Percentiles rank a stretch among this genome's conserved stretches.
Conservation (phyloP, 2,329 filamentous ascomycete species). For the Ceratocystis harringtonii region DNA sequence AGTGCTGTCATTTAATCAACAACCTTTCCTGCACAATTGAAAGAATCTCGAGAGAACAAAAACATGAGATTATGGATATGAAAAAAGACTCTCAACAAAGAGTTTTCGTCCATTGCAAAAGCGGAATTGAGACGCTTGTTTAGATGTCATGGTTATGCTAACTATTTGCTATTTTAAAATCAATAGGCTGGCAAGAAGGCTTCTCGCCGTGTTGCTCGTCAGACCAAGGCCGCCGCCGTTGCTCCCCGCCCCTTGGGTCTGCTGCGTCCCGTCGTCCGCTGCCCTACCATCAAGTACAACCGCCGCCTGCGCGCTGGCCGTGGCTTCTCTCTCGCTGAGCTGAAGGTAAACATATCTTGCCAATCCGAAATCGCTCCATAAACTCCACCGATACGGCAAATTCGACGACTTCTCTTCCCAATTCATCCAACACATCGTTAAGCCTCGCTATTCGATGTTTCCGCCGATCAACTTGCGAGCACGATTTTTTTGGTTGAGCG, state of each 20-base stretch:
- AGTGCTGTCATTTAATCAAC: constrained; percentile 15
- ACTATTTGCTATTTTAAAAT: constrained; percentile 20
- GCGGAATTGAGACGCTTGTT: constrained; percentile 1
- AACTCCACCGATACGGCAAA: background rate
- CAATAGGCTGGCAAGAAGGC: constrained; percentile 85
- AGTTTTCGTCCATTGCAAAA: background rate
- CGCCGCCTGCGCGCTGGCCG: constrained; percentile 89
- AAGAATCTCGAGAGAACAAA: constrained; percentile 9
- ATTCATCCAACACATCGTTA: background rate
- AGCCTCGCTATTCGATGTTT: background rate
- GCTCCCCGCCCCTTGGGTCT: constrained; percentile 96
- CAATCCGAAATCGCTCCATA: background rate
- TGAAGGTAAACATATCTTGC: constrained; percentile 58
- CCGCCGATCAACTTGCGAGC: background rate
- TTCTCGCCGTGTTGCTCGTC: constrained; percentile 77
- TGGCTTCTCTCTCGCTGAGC: constrained; percentile 93
- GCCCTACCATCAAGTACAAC: constrained; percentile 99
- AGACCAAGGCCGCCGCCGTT: constrained; percentile 86
- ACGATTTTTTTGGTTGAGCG: background rate
- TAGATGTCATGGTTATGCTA: constrained; percentile 13
- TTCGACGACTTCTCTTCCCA: background rate
- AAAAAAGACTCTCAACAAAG: background rate
- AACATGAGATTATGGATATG: constrained; percentile 9
- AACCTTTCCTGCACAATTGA: constrained; percentile 11
- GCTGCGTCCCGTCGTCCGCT: constrained; percentile 89